phyloP scores from a whole-genome alignment of 2,329 filamentous ascomycete species.

The Ophiostoma piceae region DNA sequence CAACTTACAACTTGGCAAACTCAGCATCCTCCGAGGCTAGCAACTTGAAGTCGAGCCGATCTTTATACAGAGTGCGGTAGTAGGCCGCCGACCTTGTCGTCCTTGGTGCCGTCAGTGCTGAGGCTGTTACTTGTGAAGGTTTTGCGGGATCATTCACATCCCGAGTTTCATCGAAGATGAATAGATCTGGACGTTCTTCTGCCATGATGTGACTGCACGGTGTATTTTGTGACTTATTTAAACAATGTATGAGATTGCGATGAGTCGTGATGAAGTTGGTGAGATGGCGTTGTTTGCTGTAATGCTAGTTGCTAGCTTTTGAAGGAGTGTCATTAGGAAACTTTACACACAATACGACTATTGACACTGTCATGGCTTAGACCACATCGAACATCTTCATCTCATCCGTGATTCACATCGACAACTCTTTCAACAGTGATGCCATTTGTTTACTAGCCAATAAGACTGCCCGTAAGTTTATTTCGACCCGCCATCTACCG shows the following conservation, averaged over 20 bases:
- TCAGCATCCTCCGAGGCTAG: slow-evolving; percentile 40
- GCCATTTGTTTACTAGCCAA: too few relatives aligned
- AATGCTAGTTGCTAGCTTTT: not conserved
- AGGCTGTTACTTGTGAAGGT: not conserved
- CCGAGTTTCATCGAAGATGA: not conserved
- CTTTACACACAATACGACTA: not conserved
- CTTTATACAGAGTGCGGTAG: slow-evolving; percentile 40
- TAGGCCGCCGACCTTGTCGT: not conserved
- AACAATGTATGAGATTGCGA: not conserved
- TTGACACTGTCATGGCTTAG: not conserved
- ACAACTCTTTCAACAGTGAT: not conserved
- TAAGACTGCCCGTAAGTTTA: not conserved
- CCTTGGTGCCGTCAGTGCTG: not conserved
- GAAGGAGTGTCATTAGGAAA: not conserved
- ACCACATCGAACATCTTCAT: not conserved
- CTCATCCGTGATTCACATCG: not conserved
- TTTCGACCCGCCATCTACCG: not conserved
- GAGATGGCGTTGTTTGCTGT: not conserved
- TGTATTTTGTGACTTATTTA: not conserved
- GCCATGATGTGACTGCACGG: not conserved
- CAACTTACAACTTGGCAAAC: slow-evolving; percentile 37
- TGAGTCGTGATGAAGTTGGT: not conserved
- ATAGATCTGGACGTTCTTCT: not conserved
- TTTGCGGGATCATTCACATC: not conserved
- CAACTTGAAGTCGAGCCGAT: slow-evolving; percentile 41